phyloP scores from a whole-genome alignment of 1,284 basidiomycete genomes.

The Microbotryum lychnidis-dioicae region DNA sequence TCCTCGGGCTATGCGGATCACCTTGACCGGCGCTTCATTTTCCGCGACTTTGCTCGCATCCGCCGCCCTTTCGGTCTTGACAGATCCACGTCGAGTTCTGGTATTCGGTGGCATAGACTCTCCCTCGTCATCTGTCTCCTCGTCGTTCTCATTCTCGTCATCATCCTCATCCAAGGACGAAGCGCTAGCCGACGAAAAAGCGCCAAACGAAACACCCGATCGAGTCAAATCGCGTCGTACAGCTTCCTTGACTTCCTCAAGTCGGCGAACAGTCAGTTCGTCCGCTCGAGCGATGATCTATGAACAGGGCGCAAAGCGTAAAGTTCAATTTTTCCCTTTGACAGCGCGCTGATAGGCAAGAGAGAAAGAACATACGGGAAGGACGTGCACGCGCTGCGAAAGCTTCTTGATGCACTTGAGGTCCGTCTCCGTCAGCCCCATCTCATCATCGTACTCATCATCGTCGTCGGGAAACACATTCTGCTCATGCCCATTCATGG shows the following conservation, averaged over 20 bases:
- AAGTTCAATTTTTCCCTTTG: too few species aligned
- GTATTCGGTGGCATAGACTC: too few species aligned
- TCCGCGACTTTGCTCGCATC: conserved; percentile 8
- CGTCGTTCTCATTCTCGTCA: background rate
- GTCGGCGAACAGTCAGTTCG: conserved; percentile 62
- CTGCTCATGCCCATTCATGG: too few species aligned
- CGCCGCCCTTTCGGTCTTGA: too few species aligned
- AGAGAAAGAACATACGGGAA: conserved; percentile 44
- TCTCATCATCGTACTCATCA: conserved; percentile 5
- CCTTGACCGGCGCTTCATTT: conserved; percentile 13
- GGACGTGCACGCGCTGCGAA: conserved; percentile 58
- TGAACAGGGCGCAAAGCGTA: background rate
- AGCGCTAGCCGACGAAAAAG: conserved; percentile 36
- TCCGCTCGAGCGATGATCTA: conserved; percentile 61
- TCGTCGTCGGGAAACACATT: too few species aligned
- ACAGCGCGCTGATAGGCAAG: background rate
- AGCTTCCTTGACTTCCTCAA: conserved; percentile 57
- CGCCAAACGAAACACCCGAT: conserved; percentile 60
- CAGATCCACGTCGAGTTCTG: too few species aligned
- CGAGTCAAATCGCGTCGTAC: conserved; percentile 54
- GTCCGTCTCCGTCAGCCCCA: conserved; percentile 64
- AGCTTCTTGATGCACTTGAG: conserved; percentile 65
- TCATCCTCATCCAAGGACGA: conserved; percentile 6
- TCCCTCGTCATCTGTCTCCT: background rate
- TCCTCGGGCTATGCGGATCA: conserved; percentile 2